phyloP scores from a whole-genome alignment of 2,329 filamentous ascomycete species.

The Trichoderma asperellum region DNA sequence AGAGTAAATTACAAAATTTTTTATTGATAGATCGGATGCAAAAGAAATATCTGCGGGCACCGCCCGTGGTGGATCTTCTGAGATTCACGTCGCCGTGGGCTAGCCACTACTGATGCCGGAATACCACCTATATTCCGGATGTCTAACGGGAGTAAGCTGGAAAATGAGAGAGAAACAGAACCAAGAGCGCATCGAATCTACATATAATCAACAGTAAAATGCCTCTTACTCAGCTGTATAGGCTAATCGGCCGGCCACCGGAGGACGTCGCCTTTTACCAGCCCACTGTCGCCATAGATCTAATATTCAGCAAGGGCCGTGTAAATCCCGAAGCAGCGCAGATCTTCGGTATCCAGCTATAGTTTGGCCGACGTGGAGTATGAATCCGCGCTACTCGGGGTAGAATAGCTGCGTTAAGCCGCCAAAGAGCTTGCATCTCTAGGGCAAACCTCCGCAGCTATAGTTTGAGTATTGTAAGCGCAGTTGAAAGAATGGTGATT shows the following conservation, averaged over 20 bases:
- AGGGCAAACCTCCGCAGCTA: not conserved
- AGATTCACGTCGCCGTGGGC: not conserved
- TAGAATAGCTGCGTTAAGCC: not conserved
- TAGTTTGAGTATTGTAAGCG: not conserved
- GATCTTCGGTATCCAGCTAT: not conserved
- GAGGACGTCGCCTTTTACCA: not conserved
- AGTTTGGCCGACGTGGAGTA: not conserved
- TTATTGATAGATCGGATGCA: not conserved
- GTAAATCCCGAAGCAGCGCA: not conserved
- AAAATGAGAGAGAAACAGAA: not conserved
- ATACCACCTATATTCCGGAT: not conserved
- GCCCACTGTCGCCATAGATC: not conserved
- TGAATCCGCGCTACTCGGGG: not conserved
- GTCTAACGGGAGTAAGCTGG: not conserved
- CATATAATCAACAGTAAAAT: not conserved
- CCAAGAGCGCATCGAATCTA: not conserved
- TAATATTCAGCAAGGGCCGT: not conserved
- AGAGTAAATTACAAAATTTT: not conserved
- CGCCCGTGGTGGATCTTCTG: not conserved
- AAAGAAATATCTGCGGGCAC: not conserved
- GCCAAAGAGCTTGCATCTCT: not conserved
- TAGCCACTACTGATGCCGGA: not conserved
- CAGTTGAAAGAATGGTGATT: not conserved
- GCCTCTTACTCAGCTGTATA: not conserved
- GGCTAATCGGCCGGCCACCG: not conserved